These are phyloP conservation scores for Fusarium tuaranense DNA, from an alignment of 2,329 filamentous ascomycete genomes.

Conservation along the genomic window DNA sequence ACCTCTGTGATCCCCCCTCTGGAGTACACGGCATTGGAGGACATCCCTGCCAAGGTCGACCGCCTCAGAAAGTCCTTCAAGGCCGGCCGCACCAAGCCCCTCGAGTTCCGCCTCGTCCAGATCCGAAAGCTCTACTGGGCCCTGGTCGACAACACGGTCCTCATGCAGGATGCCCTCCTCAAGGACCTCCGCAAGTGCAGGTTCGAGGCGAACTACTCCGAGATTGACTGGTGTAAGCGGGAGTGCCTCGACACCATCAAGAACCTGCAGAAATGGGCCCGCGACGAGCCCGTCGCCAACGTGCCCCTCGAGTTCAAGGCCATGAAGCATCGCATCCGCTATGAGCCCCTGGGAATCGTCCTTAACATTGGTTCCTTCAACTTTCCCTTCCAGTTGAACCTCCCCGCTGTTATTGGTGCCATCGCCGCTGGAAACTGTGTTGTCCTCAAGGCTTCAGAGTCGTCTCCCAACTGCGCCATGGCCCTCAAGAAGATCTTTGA, in stretches of 20 bases:
- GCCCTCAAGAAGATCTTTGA: slow-evolving; percentile 84
- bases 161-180: slow-evolving; percentile 79
- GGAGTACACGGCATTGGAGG: slow-evolving; percentile 72
- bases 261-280: slow-evolving; percentile 83
- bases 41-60: slow-evolving; percentile 72
- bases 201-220: slow-evolving; percentile 79
- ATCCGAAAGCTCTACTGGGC: slow-evolving; percentile 97
- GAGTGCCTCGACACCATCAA: slow-evolving; percentile 84
- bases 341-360: slow-evolving; percentile 87
- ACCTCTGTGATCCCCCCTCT: slow-evolving; percentile 60
- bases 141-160: slow-evolving; percentile 79
- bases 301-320: slow-evolving; percentile 76
- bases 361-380: slow-evolving; percentile 95
- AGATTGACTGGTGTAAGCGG: slow-evolving; percentile 82
- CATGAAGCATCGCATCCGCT: slow-evolving; percentile 80
- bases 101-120: slow-evolving; percentile 86
- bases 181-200: slow-evolving; percentile 82
- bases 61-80: slow-evolving; percentile 77
- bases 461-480: slow-evolving; percentile 79
- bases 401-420: slow-evolving; percentile 86
- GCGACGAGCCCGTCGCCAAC: slow-evolving; percentile 81
- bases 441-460: slow-evolving; percentile 91
- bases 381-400: slow-evolving; percentile 85
- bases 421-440: slow-evolving; percentile 93
- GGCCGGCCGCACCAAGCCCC: slow-evolving; percentile 82